Evolutionary conservation across 148 eudicot genomes (phyloP).

Genomic region (Heliosperma pusillum): DNA sequence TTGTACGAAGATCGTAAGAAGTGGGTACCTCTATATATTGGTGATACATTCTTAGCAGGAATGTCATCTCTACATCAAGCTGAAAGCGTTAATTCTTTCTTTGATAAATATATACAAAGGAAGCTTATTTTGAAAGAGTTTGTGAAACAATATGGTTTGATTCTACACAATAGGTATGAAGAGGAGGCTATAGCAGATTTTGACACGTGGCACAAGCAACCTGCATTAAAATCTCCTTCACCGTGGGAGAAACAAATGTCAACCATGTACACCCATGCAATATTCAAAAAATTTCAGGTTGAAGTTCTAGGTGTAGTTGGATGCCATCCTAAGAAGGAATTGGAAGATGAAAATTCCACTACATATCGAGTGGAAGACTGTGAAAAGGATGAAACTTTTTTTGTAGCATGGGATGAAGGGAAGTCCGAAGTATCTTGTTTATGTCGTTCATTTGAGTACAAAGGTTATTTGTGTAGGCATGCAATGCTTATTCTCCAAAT

Average conservation of each 20-base stretch:
- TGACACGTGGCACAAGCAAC: conserved; percentile 56
- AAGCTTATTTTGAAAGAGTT: conserved; percentile 50
- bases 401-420: conserved; percentile 42
- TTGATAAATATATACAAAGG: conserved; percentile 49
- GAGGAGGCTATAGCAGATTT: conserved; percentile 57
- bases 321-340: conserved; percentile 52
- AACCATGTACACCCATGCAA: conserved; percentile 47
- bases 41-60: conserved; percentile 45
- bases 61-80: conserved; percentile 42
- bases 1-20: conserved; percentile 47
- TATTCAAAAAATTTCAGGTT: conserved; percentile 54
- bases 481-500: conserved; percentile 55
- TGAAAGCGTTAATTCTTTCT: conserved; percentile 43
- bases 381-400: conserved; percentile 45
- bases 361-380: conserved; percentile 49
- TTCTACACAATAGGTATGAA: conserved; percentile 48
- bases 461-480: conserved; percentile 49
- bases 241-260: conserved; percentile 62
- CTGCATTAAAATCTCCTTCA: conserved; percentile 55
- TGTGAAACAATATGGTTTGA: conserved; percentile 44
- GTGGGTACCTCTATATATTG: conserved; percentile 43
- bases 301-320: conserved; percentile 58
- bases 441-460: conserved; percentile 51
- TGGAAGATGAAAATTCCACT: conserved; percentile 28
- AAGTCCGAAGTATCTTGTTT: conserved; percentile 45